Evolutionary conservation across 2,329 filamentous ascomycete genomes (phyloP).

Genomic region (Neurospora sp.): DNA sequence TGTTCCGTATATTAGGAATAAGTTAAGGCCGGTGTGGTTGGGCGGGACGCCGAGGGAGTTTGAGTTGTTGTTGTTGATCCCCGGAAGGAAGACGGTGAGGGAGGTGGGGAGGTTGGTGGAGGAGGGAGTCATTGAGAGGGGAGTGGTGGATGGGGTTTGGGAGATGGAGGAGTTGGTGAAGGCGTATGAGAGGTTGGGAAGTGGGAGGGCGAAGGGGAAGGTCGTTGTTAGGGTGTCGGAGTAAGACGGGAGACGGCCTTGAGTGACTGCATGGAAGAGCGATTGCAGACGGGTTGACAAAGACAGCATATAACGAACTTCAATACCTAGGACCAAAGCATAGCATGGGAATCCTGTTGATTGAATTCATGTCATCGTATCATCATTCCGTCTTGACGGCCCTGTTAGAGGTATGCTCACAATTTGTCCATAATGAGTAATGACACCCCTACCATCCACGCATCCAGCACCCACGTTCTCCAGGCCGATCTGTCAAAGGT

Average conservation of each 20-base stretch:
- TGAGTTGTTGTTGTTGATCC: conserved; percentile 21
- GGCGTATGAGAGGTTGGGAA: conserved; percentile 24
- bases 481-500: background rate
- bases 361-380: background rate
- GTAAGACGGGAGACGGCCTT: background rate
- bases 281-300: background rate
- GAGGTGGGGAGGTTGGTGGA: conserved; percentile 19
- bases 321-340: background rate
- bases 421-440: too few relatives aligned
- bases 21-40: conserved; percentile 21
- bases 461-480: background rate
- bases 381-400: background rate
- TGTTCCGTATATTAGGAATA: conserved; percentile 22
- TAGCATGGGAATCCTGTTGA: background rate
- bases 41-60: conserved; percentile 24
- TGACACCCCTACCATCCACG: background rate
- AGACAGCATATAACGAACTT: background rate
- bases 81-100: conserved; percentile 19
- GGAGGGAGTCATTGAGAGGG: conserved; percentile 19
- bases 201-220: conserved; percentile 24
- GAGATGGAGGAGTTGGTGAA: conserved; percentile 20
- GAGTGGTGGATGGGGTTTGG: conserved; percentile 24
- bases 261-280: too few relatives aligned
- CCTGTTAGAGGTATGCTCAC: too few relatives aligned
- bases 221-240: conserved; percentile 20